phyloP scores from a whole-genome alignment of 495 filamentous ascomycete genomes.

The Pyrenula aspistea region DNA sequence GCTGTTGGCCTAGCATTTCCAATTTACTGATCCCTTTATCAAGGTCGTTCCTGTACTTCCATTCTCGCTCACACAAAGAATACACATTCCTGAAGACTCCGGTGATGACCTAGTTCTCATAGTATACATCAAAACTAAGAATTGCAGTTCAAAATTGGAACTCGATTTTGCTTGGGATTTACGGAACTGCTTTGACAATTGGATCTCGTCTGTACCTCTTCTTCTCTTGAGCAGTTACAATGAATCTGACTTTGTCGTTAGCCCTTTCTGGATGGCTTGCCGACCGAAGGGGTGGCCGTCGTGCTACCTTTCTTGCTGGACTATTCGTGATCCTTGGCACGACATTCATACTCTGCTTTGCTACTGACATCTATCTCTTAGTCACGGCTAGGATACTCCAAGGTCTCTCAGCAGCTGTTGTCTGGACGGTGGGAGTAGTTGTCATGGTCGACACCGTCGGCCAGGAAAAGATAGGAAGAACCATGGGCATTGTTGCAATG shows the following conservation, averaged over 20 bases:
- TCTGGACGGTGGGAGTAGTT: conserved; percentile 51
- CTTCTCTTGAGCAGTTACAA: not conserved
- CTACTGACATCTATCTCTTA: conserved; percentile 30
- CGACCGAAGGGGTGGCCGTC: conserved; percentile 38
- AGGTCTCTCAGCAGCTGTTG: conserved; percentile 44
- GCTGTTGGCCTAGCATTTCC: conserved; percentile 26
- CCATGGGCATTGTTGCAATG: conserved; percentile 58
- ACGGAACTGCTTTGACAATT: conserved; percentile 55
- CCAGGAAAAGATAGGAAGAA: conserved; percentile 36
- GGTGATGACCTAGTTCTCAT: conserved; percentile 22
- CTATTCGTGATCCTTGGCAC: conserved; percentile 38
- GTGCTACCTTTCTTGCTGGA: conserved; percentile 44
- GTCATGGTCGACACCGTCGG: conserved; percentile 47
- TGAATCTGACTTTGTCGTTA: not conserved
- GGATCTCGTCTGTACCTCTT: conserved; percentile 34
- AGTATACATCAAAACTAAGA: not conserved
- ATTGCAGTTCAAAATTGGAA: conserved; percentile 55
- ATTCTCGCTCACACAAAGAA: conserved; percentile 49
- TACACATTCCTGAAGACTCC: conserved; percentile 42
- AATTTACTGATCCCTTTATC: not conserved
- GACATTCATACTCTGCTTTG: conserved; percentile 43
- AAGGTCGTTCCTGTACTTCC: conserved; percentile 70
- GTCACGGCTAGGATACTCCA: conserved; percentile 44
- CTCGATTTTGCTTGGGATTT: conserved; percentile 61
- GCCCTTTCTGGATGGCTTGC: conserved; percentile 37